Evolutionary conservation across 2,329 filamentous ascomycete species (phyloP), one percentile per base, ranked within the genome.

Genomic region (Microcyclosporella mali): DNA sequence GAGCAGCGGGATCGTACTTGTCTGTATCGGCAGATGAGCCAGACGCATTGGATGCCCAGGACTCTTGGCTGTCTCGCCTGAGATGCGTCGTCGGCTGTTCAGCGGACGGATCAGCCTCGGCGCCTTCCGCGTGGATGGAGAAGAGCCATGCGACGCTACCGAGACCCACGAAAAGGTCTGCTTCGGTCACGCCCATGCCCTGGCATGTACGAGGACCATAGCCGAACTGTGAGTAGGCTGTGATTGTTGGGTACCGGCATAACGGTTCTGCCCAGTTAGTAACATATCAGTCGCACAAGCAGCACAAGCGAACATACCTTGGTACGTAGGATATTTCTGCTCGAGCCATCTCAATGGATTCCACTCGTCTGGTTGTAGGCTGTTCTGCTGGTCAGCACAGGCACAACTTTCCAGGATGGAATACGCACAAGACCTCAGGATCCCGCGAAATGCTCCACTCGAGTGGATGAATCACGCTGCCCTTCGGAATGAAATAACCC

Each of bases 171-270:
- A 61, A 60, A 14, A 61, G 45, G 30, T 62, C 57, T 2, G 53
- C 55, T 35, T 62, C 59, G 6, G 57, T 51, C 18, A 61, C 55
- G 7, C 49, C 53, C 54, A 56, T 55, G 27, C 56, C 56, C 40
- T 56, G 42, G 39, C 40, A 50, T 17, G 32, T 34, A 7, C 46
- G 37, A n/a, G 34, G 42, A 1, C 75, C 75, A 60, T 74, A 77
- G n/a, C 75, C 75, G 45, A 78, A 78, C 28, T 73, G 70, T 6
- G 69, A 69, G 56, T 71, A 69, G 53, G 73, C 74, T 49, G 73
- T 71, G 45, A 77, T 70, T 41, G 70, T 77, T 4, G 74, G 75
- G 43, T 65, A 74, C 32, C 69, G 60, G 1, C 67, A 70, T 11
- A 75, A 66, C 2, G 73, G 72, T 50, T 72, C 72, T 25, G 9